Conservation (phyloP, 805 yeast genomes). For the Hemisphaericaspora nanyangensis region DNA sequence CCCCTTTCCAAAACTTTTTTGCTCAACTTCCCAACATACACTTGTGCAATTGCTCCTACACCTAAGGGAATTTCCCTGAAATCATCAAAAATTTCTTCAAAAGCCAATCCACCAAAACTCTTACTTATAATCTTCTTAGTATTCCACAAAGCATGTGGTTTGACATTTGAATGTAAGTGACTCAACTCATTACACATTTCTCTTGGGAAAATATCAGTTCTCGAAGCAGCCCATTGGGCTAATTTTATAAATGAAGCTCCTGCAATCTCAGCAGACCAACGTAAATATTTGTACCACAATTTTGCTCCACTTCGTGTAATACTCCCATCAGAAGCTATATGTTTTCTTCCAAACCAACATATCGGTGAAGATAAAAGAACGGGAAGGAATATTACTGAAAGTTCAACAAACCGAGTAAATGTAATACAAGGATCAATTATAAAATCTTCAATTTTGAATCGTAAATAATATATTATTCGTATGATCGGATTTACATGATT, state of each 20-base stretch:
- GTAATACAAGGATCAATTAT: constrained; percentile 69
- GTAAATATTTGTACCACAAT: constrained; percentile 66
- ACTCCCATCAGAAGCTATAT: constrained; percentile 26
- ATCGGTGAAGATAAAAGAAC: constrained; percentile 64
- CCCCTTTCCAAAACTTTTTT: constrained; percentile 38
- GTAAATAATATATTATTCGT: constrained; percentile 34
- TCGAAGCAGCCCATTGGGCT: constrained; percentile 99
- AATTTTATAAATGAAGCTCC: constrained; percentile 91
- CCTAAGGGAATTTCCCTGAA: constrained; percentile 78
- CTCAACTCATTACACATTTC: constrained; percentile 76
- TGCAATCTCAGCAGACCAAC: constrained; percentile 70
- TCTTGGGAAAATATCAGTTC: constrained; percentile 86
- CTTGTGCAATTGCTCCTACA: constrained; percentile 99
- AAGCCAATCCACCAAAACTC: constrained; percentile 51
- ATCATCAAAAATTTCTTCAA: constrained; percentile 78
- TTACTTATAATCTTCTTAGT: constrained; percentile 58
- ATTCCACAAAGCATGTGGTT: constrained; percentile 59
- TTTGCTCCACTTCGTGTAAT: constrained; percentile 51
- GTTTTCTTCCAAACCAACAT: constrained; percentile 48
- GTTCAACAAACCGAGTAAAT: constrained; percentile 62
- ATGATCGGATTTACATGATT: constrained; percentile 18
- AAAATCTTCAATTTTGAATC: constrained; percentile 48
- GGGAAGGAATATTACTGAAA: constrained; percentile 67
- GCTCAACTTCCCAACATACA: constrained; percentile 69
- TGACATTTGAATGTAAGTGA: constrained; percentile 77